Evolutionary conservation across 371 early-diverging fungal genomes (phyloP).

Genomic region (Phascolomyces articulosus): DNA sequence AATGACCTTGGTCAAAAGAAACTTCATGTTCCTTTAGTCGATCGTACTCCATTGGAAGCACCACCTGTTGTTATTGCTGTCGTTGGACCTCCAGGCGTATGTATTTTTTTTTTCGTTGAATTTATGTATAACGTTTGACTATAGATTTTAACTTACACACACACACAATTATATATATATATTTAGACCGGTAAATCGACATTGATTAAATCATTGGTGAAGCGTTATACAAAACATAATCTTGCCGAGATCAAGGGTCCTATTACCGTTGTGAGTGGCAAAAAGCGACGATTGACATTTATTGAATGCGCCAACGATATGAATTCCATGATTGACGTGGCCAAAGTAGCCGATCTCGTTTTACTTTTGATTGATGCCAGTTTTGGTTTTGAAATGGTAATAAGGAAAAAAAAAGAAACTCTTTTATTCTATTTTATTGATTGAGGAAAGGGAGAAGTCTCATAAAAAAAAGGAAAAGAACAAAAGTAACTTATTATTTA

Average conservation of each 20-base stretch:
- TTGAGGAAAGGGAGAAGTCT: neutral
- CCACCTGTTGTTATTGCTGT: slow-evolving; percentile 95
- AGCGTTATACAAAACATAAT: slow-evolving; percentile 93
- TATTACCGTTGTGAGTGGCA: slow-evolving; percentile 94
- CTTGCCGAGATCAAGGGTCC: slow-evolving; percentile 93
- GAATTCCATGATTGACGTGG: slow-evolving; percentile 97
- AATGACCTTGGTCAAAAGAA: slow-evolving; percentile 88
- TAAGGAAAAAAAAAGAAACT: neutral
- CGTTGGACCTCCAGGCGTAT: slow-evolving; percentile 93
- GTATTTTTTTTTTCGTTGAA: slow-evolving; percentile 17
- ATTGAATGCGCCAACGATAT: slow-evolving; percentile 96
- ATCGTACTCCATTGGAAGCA: slow-evolving; percentile 90
- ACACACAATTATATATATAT: slow-evolving; percentile 18
- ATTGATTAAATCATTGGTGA: slow-evolving; percentile 93
- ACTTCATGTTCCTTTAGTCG: slow-evolving; percentile 95
- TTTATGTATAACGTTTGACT: too few species aligned
- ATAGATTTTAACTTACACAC: neutral
- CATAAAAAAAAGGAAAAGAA: too few species aligned
- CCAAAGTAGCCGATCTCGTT: slow-evolving; percentile 98
- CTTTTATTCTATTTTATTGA: neutral
- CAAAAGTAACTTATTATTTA: neutral
- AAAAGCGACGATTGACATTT: slow-evolving; percentile 94
- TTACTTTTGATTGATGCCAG: slow-evolving; percentile 95
- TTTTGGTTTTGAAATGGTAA: slow-evolving; percentile 97
- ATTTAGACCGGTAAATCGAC: slow-evolving; percentile 91